Evolutionary conservation across 345 rosid species (phyloP).

Genomic region (Citrus cavaleriei): DNA sequence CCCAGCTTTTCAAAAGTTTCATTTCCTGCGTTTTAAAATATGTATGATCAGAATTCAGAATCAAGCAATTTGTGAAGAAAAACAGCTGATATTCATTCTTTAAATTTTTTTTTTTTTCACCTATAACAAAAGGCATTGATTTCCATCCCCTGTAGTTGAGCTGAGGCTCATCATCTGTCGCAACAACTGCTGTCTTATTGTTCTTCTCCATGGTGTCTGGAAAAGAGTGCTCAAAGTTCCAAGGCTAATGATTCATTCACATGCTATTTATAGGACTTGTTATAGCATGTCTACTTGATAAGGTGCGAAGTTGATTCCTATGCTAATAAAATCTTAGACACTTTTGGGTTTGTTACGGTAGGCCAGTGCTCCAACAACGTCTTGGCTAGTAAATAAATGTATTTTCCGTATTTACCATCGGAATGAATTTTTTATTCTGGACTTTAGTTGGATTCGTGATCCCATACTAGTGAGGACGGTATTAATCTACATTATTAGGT

Average conservation of each 20-base stretch:
- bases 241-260: not conserved
- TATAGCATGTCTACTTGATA: not conserved
- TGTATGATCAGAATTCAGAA: not conserved
- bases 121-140: constrained; percentile 73
- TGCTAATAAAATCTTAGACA: no score
- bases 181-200: not conserved
- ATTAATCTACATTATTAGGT: no score
- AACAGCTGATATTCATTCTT: not conserved
- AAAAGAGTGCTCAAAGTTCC: not conserved
- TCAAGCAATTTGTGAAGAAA: no score
- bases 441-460: no score
- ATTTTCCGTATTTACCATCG: fast-evolving
- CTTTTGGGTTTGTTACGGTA: no score
- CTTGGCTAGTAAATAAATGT: no score
- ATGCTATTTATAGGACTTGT: not conserved
- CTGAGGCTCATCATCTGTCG: constrained; percentile 33
- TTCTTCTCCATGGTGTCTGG: constrained; percentile 19
- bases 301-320: no score
- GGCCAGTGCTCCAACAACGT: no score
- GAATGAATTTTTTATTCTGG: no score
- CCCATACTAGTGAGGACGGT: no score
- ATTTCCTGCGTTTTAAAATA: constrained; percentile 39
- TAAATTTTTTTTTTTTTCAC: constrained; percentile 13
- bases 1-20: constrained; percentile 72
- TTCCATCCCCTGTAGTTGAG: constrained; percentile 65